Evolutionary conservation across 208 protist species (phyloP).

Genomic region (Acanthamoeba healyi): DNA sequence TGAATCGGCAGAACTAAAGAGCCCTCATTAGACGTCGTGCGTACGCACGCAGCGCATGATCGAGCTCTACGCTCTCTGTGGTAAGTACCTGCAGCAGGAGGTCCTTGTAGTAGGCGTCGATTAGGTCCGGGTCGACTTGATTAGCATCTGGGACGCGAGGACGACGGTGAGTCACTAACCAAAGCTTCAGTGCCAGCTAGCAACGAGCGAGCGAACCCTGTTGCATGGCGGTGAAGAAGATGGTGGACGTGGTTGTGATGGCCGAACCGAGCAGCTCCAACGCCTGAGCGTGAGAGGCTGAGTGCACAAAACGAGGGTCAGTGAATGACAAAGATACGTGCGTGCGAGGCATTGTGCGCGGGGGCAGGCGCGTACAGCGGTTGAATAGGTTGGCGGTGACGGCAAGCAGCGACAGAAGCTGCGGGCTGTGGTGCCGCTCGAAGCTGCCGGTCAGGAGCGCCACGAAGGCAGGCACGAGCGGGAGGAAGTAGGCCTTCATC

Average conservation of each 20-base stretch:
- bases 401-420: constrained; percentile 2
- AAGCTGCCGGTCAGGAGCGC: background rate
- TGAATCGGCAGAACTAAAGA: background rate
- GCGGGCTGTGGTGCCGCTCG: constrained; percentile 12
- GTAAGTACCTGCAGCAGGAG: background rate
- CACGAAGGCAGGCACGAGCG: background rate
- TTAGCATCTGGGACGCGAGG: background rate
- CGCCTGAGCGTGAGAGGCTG: background rate
- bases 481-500: background rate
- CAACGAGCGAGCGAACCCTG: background rate
- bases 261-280: background rate
- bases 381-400: background rate
- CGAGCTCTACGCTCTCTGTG: no score
- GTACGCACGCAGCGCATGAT: background rate
- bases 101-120: constrained; percentile 44
- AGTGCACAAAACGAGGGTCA: background rate
- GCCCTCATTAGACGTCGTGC: no score
- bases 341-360: background rate
- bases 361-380: background rate
- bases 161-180: no score
- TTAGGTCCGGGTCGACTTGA: background rate
- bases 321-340: background rate
- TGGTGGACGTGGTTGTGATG: background rate
- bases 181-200: no score
- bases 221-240: background rate